Evolutionary conservation across 2,329 filamentous ascomycete genomes (phyloP), one percentile per base, ranked within the genome.

Genomic region (Colletotrichum incanum): DNA sequence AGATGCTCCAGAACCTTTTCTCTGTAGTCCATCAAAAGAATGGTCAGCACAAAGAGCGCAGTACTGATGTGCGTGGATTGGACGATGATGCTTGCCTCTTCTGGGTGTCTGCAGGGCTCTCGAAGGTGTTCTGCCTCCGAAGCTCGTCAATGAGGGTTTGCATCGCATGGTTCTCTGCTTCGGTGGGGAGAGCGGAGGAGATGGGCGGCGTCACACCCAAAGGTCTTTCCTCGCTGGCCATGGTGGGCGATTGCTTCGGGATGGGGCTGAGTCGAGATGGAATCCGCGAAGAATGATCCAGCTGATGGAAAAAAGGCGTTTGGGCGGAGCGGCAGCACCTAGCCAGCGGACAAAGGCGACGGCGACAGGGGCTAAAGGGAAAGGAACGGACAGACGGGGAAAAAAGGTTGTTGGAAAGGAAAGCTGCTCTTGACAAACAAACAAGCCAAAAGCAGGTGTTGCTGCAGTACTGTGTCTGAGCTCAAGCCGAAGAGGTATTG

Each of bases 41-140:
- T 50, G 31, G 39, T 63, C 47, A 54, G 47, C 47, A 31, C 43
- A n/a, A 37, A 50, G 77, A 55, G 20, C 7, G 2, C 12, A 16
- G 31, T 2, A 26, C 4, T 43, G 49, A 26, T 50, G 31, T 50
- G 20, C 26, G 23, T 23, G 20, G 20, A 20, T 14, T 34, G 26
- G 45, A 52, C 26, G 28, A 31, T 11, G 14, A 26, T 69, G 71
- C 82, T 73, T 83, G 94, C 94, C 95, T 92, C 81, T 93, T 94
- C 74, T 94, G 89, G 3, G 94, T 97, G 80, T 97, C 96, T 54
- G 93, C 88, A 18, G 91, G 89, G 64, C 90, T 91, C 83, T 98
- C 96, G 78, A 98, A 99, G 64, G 96, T 98, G 83, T 97, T 96
- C 83, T 98, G 94, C 50, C 88, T 88, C 80, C 94, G 94, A 73